Conservation (phyloP, 805 yeast genomes). For the Kregervanrija delftensis region DNA sequence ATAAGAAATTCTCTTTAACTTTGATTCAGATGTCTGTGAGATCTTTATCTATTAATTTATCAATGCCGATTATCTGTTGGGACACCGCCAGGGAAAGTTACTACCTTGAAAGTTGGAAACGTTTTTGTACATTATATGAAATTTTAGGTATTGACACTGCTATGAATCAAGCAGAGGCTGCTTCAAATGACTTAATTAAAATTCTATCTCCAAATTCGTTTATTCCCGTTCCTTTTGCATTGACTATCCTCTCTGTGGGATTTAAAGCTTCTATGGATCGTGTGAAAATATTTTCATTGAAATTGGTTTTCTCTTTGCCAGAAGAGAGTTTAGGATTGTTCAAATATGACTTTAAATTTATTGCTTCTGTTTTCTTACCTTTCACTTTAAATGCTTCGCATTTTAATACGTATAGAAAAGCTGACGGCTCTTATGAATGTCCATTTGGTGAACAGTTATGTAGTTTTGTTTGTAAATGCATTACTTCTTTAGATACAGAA, state of each 20-base stretch:
- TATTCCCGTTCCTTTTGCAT: conserved; percentile 66
- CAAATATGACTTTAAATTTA: conserved; percentile 33
- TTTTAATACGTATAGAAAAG: conserved; percentile 36
- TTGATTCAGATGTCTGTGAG: conserved; percentile 57
- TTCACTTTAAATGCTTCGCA: conserved; percentile 58
- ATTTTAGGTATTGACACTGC: conserved; percentile 82
- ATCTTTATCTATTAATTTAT: conserved; percentile 29
- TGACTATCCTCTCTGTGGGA: conserved; percentile 69
- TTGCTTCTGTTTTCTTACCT: conserved; percentile 44
- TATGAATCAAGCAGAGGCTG: conserved; percentile 78
- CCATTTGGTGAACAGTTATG: conserved; percentile 49
- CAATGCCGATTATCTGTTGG: conserved; percentile 40
- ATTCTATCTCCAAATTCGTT: conserved; percentile 43
- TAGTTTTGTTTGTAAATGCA: conserved; percentile 35
- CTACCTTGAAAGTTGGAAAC: conserved; percentile 55
- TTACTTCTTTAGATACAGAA: conserved; percentile 22
- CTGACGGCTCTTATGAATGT: conserved; percentile 35
- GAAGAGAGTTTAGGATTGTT: conserved; percentile 38
- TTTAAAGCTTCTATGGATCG: conserved; percentile 71
- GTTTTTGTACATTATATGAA: conserved; percentile 69
- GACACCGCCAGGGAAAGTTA: conserved; percentile 19
- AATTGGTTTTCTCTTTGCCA: conserved; percentile 48
- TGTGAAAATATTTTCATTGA: conserved; percentile 57
- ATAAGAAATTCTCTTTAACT: conserved; percentile 60
- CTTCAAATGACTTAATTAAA: conserved; percentile 51